A percentile compares a stretch with the other conserved stretches of the same genome.
phyloP scores from a whole-genome alignment of 164 flowering plant genomes.

The Annona squamosa region DNA sequence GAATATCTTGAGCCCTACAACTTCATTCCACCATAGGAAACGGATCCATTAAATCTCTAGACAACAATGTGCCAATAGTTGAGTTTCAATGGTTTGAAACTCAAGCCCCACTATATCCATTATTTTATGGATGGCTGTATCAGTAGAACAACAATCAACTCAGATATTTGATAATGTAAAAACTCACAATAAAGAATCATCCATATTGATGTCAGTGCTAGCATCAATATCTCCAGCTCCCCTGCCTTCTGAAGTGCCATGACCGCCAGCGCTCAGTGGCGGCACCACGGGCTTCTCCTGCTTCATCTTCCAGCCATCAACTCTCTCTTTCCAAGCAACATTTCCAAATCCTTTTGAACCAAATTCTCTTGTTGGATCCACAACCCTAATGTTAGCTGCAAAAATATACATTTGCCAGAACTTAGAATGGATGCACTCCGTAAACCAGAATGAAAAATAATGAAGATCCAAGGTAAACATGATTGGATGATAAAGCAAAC shows the following conservation, averaged over 20 bases:
- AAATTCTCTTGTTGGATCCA: conserved; percentile 73
- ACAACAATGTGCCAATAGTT: neutral
- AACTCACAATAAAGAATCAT: conserved; percentile 37
- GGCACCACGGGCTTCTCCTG: conserved; percentile 52
- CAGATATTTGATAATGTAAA: neutral
- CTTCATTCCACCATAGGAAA: neutral
- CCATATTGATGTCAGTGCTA: conserved; percentile 27
- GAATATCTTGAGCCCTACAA: neutral
- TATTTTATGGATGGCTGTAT: neutral
- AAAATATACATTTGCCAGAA: neutral
- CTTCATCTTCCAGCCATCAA: conserved; percentile 53
- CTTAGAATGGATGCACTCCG: neutral
- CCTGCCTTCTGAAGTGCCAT: conserved; percentile 69
- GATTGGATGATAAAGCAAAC: neutral
- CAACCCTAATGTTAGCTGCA: conserved; percentile 70
- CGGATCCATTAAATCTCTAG: neutral
- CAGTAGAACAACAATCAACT: neutral
- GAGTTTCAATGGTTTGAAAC: neutral
- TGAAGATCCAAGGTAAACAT: neutral
- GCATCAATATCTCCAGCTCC: conserved; percentile 40
- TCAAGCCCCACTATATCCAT: neutral
- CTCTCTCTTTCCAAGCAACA: conserved; percentile 58
- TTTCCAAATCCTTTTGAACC: conserved; percentile 61
- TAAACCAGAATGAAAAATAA: neutral
- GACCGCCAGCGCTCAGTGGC: conserved; percentile 42